These are phyloP conservation scores for Cladorrhinum sp. DNA, from an alignment of 2,329 filamentous ascomycete species.

Conservation along the genomic window DNA sequence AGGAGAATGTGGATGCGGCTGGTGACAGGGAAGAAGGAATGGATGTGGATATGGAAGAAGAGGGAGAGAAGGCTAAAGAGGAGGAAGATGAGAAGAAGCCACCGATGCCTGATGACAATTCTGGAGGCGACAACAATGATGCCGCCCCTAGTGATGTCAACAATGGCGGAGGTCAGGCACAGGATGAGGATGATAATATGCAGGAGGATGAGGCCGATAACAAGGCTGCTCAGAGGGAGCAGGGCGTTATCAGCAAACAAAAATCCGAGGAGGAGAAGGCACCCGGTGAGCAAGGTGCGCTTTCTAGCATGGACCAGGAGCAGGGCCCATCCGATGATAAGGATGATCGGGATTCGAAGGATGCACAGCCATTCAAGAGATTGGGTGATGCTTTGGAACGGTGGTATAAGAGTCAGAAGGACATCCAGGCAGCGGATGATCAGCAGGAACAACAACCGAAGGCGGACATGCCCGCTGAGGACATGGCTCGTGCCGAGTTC, in stretches of 20 bases:
- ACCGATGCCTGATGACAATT: constrained; percentile 43
- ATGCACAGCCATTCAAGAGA: constrained; percentile 80
- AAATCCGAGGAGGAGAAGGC: constrained; percentile 62
- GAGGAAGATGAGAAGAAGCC: constrained; percentile 48
- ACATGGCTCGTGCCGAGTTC: constrained; percentile 79
- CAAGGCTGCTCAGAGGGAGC: constrained; percentile 61
- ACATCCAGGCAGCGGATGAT: constrained; percentile 65
- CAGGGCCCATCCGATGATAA: constrained; percentile 44
- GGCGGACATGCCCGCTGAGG: constrained; percentile 50
- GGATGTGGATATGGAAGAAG: constrained; percentile 35
- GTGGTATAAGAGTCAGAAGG: constrained; percentile 84
- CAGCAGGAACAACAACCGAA: constrained; percentile 55
- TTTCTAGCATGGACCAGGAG: constrained; percentile 47
- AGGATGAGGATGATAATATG: constrained; percentile 47
- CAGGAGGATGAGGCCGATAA: constrained; percentile 50
- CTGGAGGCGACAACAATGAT: constrained; percentile 57
- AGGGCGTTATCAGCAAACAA: constrained; percentile 60
- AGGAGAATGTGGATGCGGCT: constrained; percentile 39
- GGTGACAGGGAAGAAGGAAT: constrained; percentile 42
- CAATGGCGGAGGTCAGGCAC: constrained; percentile 63
- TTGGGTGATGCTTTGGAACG: constrained; percentile 88
- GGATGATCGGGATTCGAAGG: constrained; percentile 40
- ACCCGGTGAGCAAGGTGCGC: constrained; percentile 59
- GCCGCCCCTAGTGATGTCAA: constrained; percentile 61
- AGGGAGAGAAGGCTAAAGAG: constrained; percentile 39